Base-by-base conservation (phyloP, 441 rosid genomes). In the Populus hybrid region DNA sequence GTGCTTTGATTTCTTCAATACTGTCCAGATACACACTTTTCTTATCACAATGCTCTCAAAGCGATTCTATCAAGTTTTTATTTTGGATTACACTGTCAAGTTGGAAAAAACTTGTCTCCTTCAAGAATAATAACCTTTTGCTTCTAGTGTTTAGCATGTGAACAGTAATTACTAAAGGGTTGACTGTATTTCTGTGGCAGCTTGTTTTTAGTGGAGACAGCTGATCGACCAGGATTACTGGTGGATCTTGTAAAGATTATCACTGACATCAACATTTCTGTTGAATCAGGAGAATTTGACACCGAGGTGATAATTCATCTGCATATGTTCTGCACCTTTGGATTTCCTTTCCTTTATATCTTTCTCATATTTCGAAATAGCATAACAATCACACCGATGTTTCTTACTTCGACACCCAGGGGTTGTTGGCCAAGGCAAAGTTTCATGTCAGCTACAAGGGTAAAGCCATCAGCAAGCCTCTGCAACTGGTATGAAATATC, bases 281-380 rank as follows among this genome's bases (percentile, higher is more conserved):
- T 96, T 8, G 97, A 93, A 81, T 96, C 98, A 1, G 99, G 98
- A 87, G 99, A 96, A 84, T 96, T 94, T 77, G 98, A 96, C 81
- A 96, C 99, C 6, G 99, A 96, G 99, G 99, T 93, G 72, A 68
- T 68, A 26, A 14, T 35, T 42, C 42, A 2, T 32, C 35, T 32
- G 2, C 36, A n/a, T 36, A 9, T 12, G 18, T 40, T 40, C 4
- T 40, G 50, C 75, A 3, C 32, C 3, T 21, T 12, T 18, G 21
- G 11, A 18, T 16, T 6, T 24, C 11, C 7, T 21, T 38, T 30
- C 57, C 38, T 24, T 24, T 12, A 38, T 32, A 14, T 34, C 1
- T 70, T 70, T 70, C 59, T 70, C 28, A 4, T n/a, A 68, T 10
- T 70, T 70, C 12, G 66, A 10, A 9, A 61, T 61, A 1, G 12